Evolutionary conservation across 352 stramenopile genomes (phyloP), one percentile per base, ranked within the genome.

Genomic region (Globisporangium iwayamae): DNA sequence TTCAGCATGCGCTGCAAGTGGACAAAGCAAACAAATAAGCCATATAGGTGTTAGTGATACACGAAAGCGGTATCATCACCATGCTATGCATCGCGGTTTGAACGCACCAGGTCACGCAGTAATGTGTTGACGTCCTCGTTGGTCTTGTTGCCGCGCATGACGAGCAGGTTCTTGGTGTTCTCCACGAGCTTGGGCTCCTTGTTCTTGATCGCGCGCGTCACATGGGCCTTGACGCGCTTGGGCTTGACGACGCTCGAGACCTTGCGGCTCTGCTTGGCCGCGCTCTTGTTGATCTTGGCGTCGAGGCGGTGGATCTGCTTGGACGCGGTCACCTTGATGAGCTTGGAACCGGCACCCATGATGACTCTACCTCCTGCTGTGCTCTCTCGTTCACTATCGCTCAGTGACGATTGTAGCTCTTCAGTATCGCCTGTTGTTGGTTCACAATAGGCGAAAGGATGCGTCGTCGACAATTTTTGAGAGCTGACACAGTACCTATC

Each of bases 111-210:
- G 66, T 96, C 87, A 43, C 81, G 75, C 52, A 97, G 73, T 20
- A 96, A 67, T 48, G 86, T 75, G 66, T 92, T 91, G 18, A 96
- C 78, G 52, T 85, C 69, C 55, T 96, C 82, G 63, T 68, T 96
- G 8, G 89, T 96, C 74, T 96, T 97, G 74, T 94, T 96, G 62
- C 89, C 89, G 51, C 89, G 85, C 73, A 97, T 73, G 39, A 96
- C 83, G 25, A 97, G 79, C 66, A 94, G 67, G 59, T 87, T 81
- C 85, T 97, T 97, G 50, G 87, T 93, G 76, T 97, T 96, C 62
- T 97, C 91, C 52, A 94, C 85, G 25, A 97, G 72, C 69, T 97
- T 97, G n/a, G 91, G 78, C 70, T 93, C 91, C 63, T 92, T 94
- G 67, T 85, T 79, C 77, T 96, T 94, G 62, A 96, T 77, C 25